Conservation (phyloP, 768 basidiomycete species). For the Lactarius pseudohatsudake region DNA sequence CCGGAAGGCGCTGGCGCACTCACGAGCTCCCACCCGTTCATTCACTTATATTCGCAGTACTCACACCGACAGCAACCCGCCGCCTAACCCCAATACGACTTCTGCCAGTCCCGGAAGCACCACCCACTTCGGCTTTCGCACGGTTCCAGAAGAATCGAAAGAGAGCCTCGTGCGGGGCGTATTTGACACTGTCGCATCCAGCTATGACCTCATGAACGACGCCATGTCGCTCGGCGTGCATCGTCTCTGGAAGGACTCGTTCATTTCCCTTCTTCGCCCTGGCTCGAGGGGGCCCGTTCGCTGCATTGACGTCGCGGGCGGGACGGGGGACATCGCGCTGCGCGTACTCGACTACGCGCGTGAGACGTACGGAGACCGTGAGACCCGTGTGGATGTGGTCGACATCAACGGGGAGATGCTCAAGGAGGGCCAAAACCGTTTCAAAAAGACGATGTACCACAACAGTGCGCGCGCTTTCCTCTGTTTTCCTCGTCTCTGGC, state of each 20-base stretch:
- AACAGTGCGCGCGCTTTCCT: conserved; percentile 61
- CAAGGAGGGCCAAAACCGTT: conserved; percentile 82
- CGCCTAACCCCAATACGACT: conserved; percentile 10
- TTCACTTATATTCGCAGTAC: conserved; percentile 23
- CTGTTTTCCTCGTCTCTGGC: not conserved
- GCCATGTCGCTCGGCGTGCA: conserved; percentile 97
- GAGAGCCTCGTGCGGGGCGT: conserved; percentile 90
- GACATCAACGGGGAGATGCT: conserved; percentile 98
- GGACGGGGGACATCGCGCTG: conserved; percentile 96
- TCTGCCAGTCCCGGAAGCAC: conserved; percentile 39
- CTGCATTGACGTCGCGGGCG: conserved; percentile 96
- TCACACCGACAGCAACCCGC: conserved; percentile 12
- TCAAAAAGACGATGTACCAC: conserved; percentile 98
- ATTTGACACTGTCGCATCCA: conserved; percentile 93
- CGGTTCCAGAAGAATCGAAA: conserved; percentile 82
- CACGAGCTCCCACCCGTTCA: conserved; percentile 1
- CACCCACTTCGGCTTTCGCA: conserved; percentile 92
- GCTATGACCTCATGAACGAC: conserved; percentile 98
- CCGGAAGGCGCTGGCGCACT: conserved; percentile 6
- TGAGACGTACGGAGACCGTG: conserved; percentile 86
- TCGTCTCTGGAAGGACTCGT: conserved; percentile 94
- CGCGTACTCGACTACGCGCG: conserved; percentile 89
- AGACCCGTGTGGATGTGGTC: conserved; percentile 83
- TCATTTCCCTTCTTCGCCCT: conserved; percentile 72
- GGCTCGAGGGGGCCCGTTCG: conserved; percentile 70